Evolutionary conservation across 192 early-diverging fungal species (phyloP).

Genomic region (Polychytrium aggregatum): DNA sequence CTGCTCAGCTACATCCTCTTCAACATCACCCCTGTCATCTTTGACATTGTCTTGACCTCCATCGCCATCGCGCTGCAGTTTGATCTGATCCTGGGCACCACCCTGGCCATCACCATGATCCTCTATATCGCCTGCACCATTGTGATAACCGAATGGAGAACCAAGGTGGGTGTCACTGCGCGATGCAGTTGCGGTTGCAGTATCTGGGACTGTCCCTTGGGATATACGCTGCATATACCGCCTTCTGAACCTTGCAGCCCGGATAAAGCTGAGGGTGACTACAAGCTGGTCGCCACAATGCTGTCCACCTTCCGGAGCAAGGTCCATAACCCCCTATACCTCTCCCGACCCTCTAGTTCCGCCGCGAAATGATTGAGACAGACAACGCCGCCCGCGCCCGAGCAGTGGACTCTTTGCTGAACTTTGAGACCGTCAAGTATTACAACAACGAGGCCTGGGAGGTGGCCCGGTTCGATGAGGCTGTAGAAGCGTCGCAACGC

Average conservation of each 20-base stretch:
- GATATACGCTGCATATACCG: too few relatives aligned
- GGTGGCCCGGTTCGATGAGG: conserved; percentile 61
- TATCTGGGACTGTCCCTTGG: too few relatives aligned
- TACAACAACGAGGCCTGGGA: conserved; percentile 88
- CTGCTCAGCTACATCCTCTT: conserved; percentile 75
- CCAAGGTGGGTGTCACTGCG: too few relatives aligned
- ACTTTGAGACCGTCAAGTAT: conserved; percentile 99
- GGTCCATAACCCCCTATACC: too few relatives aligned
- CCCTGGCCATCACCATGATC: conserved; percentile 79
- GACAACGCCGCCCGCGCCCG: conserved; percentile 72
- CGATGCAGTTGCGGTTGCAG: too few relatives aligned
- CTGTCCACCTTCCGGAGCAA: too few relatives aligned
- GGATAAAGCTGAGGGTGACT: too few relatives aligned
- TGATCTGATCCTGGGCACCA: conserved; percentile 66
- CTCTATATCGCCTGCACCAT: conserved; percentile 77
- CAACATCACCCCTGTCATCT: conserved; percentile 80
- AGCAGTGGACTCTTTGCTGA: conserved; percentile 83
- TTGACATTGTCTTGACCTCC: conserved; percentile 81
- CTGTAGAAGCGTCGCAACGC: conserved; percentile 64
- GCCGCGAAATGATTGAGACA: conserved; percentile 69
- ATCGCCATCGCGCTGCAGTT: conserved; percentile 54
- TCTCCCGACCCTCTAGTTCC: too few relatives aligned
- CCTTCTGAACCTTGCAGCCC: too few relatives aligned
- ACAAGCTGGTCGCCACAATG: too few relatives aligned
- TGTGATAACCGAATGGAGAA: conserved; percentile 61